phyloP scores from a whole-genome alignment of 495 filamentous ascomycete genomes.

The Letharia columbiana region DNA sequence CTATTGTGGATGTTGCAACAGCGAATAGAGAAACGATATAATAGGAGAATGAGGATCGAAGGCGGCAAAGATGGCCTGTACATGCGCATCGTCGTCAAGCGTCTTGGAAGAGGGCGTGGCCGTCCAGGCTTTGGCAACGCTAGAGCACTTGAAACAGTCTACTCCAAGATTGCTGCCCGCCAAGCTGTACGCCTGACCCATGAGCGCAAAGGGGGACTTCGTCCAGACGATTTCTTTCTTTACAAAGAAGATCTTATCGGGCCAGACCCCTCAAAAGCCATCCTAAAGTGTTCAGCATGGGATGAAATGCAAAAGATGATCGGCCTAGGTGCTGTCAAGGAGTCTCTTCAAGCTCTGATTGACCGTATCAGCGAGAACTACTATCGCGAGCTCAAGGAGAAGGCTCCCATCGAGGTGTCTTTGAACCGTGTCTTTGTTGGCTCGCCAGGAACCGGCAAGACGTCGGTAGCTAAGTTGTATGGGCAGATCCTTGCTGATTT shows the following conservation, averaged over 20 bases:
- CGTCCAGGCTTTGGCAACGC: slow-evolving; percentile 67
- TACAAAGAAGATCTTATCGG: slow-evolving; percentile 58
- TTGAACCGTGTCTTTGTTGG: slow-evolving; percentile 68
- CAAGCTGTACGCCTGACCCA: slow-evolving; percentile 49
- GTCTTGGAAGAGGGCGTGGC: slow-evolving; percentile 54
- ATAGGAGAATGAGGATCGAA: slow-evolving; percentile 50
- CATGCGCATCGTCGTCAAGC: slow-evolving; percentile 51
- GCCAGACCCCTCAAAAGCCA: slow-evolving; percentile 49
- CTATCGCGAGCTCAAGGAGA: slow-evolving; percentile 50
- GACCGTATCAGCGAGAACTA: slow-evolving; percentile 56
- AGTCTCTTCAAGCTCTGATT: slow-evolving; percentile 47
- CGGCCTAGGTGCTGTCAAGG: slow-evolving; percentile 55
- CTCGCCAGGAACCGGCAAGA: slow-evolving; percentile 68
- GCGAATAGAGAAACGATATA: slow-evolving; percentile 43
- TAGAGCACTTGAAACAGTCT: slow-evolving; percentile 53
- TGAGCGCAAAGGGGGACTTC: slow-evolving; percentile 28
- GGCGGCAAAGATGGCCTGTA: slow-evolving; percentile 54
- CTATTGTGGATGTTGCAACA: slow-evolving; percentile 47
- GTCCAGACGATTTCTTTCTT: slow-evolving; percentile 44
- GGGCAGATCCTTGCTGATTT: slow-evolving; percentile 55
- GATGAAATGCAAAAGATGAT: slow-evolving; percentile 49
- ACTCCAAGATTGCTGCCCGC: slow-evolving; percentile 45
- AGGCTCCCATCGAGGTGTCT: slow-evolving; percentile 45
- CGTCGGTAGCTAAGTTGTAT: slow-evolving; percentile 66
- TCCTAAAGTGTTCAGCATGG: slow-evolving; percentile 48